Evolutionary conservation across 495 filamentous ascomycete species (phyloP).

Genomic region (Aspergillus avenaceus): DNA sequence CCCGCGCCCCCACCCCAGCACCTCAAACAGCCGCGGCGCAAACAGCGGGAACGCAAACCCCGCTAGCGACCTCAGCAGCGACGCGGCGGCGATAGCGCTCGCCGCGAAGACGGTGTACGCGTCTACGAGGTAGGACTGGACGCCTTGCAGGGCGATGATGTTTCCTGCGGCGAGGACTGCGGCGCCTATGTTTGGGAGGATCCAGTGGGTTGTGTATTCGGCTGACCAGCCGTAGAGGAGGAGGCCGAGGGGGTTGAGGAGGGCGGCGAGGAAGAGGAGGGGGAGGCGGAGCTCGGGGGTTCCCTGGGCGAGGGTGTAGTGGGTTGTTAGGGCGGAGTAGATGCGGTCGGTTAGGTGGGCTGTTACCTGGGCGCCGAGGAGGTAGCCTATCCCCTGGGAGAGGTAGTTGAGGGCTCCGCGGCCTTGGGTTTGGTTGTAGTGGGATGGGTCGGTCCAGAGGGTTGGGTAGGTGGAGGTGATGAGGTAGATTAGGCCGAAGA

Average conservation of each 20-base stretch:
- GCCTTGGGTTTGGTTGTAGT: constrained; percentile 57
- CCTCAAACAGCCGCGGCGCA: constrained; percentile 58
- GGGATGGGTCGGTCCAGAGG: constrained; percentile 50
- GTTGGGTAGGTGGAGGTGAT: constrained; percentile 63
- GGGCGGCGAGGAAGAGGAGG: constrained; percentile 52
- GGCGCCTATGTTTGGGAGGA: constrained; percentile 67
- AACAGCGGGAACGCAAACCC: constrained; percentile 80
- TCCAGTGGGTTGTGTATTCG: constrained; percentile 63
- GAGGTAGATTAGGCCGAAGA: constrained; percentile 72
- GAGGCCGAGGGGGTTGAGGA: constrained; percentile 60
- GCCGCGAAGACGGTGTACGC: constrained; percentile 71
- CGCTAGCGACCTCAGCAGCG: constrained; percentile 61
- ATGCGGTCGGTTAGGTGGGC: constrained; percentile 62
- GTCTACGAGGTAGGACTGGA: constrained; percentile 76
- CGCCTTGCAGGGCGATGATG: constrained; percentile 65
- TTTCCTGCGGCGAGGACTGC: constrained; percentile 54
- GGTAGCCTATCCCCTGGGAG: constrained; percentile 66
- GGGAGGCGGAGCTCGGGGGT: constrained; percentile 67
- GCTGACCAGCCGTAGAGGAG: constrained; percentile 73
- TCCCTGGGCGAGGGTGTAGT: constrained; percentile 53
- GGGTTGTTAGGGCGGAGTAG: constrained; percentile 57
- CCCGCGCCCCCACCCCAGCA: constrained; percentile 61
- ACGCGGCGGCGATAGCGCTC: constrained; percentile 62
- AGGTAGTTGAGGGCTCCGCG: constrained; percentile 68
- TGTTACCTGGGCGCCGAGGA: constrained; percentile 58